Evolutionary conservation across 306 rosid species (phyloP).

Genomic region (Hylodesmum podocarpum): DNA sequence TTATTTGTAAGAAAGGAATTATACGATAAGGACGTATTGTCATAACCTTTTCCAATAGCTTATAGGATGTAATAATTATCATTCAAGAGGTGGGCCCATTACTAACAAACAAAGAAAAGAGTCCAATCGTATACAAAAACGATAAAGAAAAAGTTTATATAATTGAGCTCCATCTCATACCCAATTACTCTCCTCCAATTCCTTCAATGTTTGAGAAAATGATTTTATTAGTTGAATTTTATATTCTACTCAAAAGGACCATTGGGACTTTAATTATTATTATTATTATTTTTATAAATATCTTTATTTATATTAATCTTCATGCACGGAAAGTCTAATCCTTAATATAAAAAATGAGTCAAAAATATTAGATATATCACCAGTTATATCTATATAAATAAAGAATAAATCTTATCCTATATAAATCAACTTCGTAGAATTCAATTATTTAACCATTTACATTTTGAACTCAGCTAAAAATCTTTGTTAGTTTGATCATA

Average conservation of each 20-base stretch:
- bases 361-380: too few species aligned
- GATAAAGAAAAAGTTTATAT: background rate
- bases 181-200: background rate
- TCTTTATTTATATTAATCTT: too few species aligned
- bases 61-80: background rate
- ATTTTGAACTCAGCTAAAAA: conserved; percentile 4
- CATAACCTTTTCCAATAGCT: background rate
- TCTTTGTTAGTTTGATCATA: background rate
- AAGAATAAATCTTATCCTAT: too few species aligned
- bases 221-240: background rate
- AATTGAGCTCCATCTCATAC: background rate
- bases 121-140: background rate
- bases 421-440: too few species aligned
- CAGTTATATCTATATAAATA: too few species aligned
- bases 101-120: background rate
- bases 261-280: background rate
- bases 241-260: background rate
- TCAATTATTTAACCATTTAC: background rate
- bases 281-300: too few species aligned
- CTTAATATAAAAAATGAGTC: too few species aligned
- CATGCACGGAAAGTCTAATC: too few species aligned
- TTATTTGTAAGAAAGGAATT: background rate
- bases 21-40: background rate
- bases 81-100: conserved; percentile 10
- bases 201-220: background rate